Percentiles rank a stretch among this genome's conserved stretches.
Conservation (phyloP, 164 flowering plant genomes). For the Piper longum region DNA sequence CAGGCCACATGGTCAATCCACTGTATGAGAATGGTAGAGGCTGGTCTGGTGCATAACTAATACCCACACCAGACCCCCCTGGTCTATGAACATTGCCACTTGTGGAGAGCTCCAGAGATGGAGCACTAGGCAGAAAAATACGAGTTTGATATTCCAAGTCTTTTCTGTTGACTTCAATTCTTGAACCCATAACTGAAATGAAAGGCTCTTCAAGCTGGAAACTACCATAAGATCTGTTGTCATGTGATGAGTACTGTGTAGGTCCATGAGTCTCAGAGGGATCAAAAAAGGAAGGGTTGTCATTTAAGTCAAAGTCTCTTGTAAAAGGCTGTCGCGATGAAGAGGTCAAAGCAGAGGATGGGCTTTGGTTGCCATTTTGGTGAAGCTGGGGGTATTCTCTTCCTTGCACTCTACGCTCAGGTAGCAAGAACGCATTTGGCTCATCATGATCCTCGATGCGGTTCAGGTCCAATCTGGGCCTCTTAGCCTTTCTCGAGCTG, state of each 20-base stretch:
- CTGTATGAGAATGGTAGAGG: slow-evolving; percentile 28
- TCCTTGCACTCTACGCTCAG: slow-evolving; percentile 28
- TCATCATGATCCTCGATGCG: slow-evolving; percentile 42
- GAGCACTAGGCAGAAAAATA: slow-evolving; percentile 34
- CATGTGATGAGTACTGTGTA: slow-evolving; percentile 18
- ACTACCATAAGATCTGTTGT: slow-evolving; percentile 16
- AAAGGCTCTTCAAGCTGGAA: slow-evolving; percentile 29
- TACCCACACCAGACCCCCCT: slow-evolving; percentile 19
- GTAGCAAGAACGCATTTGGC: slow-evolving; percentile 13
- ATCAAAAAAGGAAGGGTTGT: slow-evolving; percentile 28
- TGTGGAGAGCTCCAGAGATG: slow-evolving; percentile 18
- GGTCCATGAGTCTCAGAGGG: slow-evolving; percentile 18
- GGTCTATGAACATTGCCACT: slow-evolving; percentile 21
- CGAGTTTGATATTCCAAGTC: slow-evolving; percentile 22
- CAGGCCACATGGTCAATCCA: slow-evolving; percentile 16
- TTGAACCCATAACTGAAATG: slow-evolving; percentile 62
- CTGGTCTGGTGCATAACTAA: slow-evolving; percentile 28
- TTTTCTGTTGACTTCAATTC: slow-evolving; percentile 37
- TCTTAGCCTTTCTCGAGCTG: slow-evolving; percentile 42
- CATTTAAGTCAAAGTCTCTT: slow-evolving; percentile 75
- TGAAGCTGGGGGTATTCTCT: slow-evolving; percentile 6
- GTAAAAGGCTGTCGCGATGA: slow-evolving; percentile 45
- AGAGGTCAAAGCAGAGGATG: slow-evolving; percentile 63
- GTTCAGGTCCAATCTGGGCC: slow-evolving; percentile 56
- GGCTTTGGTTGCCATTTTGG: slow-evolving; percentile 31